These are phyloP conservation scores for Arachis hypogaea DNA, from an alignment of 306 rosid species.

Conservation along the genomic window DNA sequence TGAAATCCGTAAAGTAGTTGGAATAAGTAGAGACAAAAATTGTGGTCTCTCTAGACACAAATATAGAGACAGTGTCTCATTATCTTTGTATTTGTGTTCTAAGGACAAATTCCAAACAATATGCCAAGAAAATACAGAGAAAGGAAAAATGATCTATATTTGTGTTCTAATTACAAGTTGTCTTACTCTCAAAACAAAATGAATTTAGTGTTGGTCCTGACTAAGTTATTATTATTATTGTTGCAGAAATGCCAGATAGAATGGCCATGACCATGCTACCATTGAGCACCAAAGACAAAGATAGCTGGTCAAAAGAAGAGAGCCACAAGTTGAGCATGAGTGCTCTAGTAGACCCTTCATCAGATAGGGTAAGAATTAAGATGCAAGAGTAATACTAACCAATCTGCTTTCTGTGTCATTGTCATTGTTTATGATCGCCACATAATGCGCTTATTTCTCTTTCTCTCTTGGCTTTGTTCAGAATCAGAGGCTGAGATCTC, in stretches of 20 bases:
- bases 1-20: too few relatives aligned
- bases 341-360: conserved; percentile 71
- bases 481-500: conserved; percentile 90
- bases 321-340: conserved; percentile 88
- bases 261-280: conserved; percentile 66
- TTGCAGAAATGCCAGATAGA: conserved; percentile 87
- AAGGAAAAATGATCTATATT: too few relatives aligned
- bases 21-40: too few relatives aligned
- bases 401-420: conserved; percentile 9
- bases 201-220: conserved; percentile 38
- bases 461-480: neutral
- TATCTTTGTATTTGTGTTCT: too few relatives aligned
- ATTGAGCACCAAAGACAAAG: conserved; percentile 78
- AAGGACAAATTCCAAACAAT: too few relatives aligned
- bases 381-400: too few relatives aligned
- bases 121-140: too few relatives aligned
- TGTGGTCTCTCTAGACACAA: too few relatives aligned
- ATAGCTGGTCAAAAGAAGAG: conserved; percentile 81
- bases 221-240: conserved; percentile 6
- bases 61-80: too few relatives aligned
- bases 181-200: neutral
- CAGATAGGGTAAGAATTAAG: conserved; percentile 67
- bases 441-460: conserved; percentile 39
- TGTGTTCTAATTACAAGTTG: neutral
- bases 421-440: conserved; percentile 41